Conservation (phyloP, 2,329 filamentous ascomycete species). For the Samsoniella hepiali region DNA sequence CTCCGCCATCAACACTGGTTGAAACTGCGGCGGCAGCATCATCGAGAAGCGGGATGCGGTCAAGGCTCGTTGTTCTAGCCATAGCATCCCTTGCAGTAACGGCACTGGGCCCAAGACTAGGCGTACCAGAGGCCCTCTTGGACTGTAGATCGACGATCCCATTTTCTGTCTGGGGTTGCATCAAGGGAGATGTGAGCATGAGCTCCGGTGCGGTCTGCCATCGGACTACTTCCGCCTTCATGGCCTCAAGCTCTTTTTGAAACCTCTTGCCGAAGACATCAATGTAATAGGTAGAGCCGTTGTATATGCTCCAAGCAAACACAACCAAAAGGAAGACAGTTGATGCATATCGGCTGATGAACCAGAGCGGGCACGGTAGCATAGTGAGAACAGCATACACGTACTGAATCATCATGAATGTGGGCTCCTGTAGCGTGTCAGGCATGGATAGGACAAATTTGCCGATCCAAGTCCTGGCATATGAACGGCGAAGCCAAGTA, state of each 20-base stretch:
- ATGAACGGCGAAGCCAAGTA: slow-evolving; percentile 92
- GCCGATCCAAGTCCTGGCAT: slow-evolving; percentile 85
- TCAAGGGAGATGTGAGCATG: slow-evolving; percentile 34
- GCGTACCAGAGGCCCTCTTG: slow-evolving; percentile 15
- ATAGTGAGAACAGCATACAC: slow-evolving; percentile 86
- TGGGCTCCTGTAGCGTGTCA: slow-evolving; percentile 71
- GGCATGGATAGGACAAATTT: slow-evolving; percentile 79
- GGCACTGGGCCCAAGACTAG: slow-evolving; percentile 7
- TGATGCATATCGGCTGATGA: slow-evolving; percentile 80
- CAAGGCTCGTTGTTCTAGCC: slow-evolving; percentile 37
- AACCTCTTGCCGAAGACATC: slow-evolving; percentile 96
- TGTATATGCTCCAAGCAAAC: slow-evolving; percentile 95
- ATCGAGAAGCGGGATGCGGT: slow-evolving; percentile 57
- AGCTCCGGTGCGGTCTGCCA: slow-evolving; percentile 68
- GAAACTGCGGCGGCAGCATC: slow-evolving; percentile 36
- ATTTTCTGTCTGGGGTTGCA: slow-evolving; percentile 31
- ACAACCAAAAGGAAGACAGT: slow-evolving; percentile 72
- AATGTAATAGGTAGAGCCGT: slow-evolving; percentile 96
- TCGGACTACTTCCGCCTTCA: slow-evolving; percentile 84
- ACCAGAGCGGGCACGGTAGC: slow-evolving; percentile 92
- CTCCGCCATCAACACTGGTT: slow-evolving; percentile 43
- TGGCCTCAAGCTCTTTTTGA: slow-evolving; percentile 88
- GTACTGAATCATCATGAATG: slow-evolving; percentile 97
- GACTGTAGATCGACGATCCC: neutral
- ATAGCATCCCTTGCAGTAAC: slow-evolving; percentile 22